Conservation (phyloP, 768 basidiomycete species). For the Pluteus cervinus region DNA sequence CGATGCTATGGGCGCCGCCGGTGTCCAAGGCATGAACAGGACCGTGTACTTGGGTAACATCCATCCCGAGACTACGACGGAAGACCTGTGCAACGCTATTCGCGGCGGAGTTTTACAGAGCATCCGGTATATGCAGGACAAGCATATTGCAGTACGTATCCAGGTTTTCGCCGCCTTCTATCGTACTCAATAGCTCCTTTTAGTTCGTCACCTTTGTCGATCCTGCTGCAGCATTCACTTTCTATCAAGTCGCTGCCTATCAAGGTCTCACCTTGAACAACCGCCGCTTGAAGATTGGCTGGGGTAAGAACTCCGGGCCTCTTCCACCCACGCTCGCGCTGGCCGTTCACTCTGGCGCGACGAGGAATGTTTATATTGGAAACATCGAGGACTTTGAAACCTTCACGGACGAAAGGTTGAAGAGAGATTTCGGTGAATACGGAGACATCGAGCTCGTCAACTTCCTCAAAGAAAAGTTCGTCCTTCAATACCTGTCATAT, state of each 20-base stretch:
- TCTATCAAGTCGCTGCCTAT: constrained; percentile 88
- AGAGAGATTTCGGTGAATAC: constrained; percentile 90
- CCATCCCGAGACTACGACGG: constrained; percentile 90
- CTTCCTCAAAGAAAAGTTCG: constrained; percentile 90
- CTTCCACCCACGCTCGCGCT: constrained; percentile 78
- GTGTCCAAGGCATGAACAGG: constrained; percentile 65
- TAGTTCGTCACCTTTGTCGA: constrained; percentile 97
- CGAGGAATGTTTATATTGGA: constrained; percentile 94
- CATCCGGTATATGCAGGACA: constrained; percentile 92
- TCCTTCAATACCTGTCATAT: constrained; percentile 13
- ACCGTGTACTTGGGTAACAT: constrained; percentile 97
- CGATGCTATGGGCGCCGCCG: constrained; percentile 21
- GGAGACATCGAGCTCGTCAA: constrained; percentile 97
- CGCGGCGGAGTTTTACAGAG: constrained; percentile 96
- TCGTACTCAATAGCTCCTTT: constrained; percentile 8
- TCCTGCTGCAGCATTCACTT: constrained; percentile 86
- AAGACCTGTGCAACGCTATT: constrained; percentile 95
- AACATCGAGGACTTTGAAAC: constrained; percentile 93
- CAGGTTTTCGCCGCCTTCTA: constrained; percentile 3
- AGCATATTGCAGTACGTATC: constrained; percentile 84
- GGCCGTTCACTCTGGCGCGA: constrained; percentile 89
- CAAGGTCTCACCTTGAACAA: constrained; percentile 91
- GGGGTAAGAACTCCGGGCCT: constrained; percentile 95
- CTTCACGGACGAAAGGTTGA: constrained; percentile 85
- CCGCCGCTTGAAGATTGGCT: constrained; percentile 92